These are phyloP conservation scores for Hyphopichia pseudoburtonii DNA, from an alignment of 1,139 yeast genomes.

Conservation along the genomic window DNA sequence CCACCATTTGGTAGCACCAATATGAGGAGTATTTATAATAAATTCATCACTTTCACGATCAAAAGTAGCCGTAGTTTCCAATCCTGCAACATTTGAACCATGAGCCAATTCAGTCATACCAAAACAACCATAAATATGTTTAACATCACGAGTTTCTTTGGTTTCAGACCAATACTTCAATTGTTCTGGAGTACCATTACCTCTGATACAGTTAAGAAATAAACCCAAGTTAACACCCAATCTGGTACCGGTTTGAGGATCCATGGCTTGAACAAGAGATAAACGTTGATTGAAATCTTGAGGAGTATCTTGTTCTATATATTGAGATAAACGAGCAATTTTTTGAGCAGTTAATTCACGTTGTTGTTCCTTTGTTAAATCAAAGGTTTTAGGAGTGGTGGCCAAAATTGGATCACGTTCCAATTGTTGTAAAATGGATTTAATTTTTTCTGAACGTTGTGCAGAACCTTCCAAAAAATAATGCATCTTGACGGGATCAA, in stretches of 20 bases:
- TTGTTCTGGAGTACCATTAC: conserved; percentile 62
- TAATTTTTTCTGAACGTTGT: conserved; percentile 30
- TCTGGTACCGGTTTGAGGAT: conserved; percentile 59
- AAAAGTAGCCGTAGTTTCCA: conserved; percentile 49
- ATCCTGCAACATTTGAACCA: conserved; percentile 48
- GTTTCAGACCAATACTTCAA: conserved; percentile 40
- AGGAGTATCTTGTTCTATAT: conserved; percentile 37
- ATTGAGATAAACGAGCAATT: conserved; percentile 38
- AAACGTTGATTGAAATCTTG: conserved; percentile 40
- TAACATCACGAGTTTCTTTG: conserved; percentile 37
- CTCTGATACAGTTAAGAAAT: conserved; percentile 66
- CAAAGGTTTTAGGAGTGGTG: conserved; percentile 36
- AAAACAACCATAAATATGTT: conserved; percentile 46
- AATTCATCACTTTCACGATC: conserved; percentile 43
- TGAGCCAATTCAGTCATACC: conserved; percentile 53
- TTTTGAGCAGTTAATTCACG: conserved; percentile 37
- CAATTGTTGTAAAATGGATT: conserved; percentile 34
- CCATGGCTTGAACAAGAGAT: conserved; percentile 57
- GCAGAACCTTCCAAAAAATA: conserved; percentile 41
- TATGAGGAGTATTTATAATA: conserved; percentile 47
- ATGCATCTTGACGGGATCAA: conserved; percentile 37
- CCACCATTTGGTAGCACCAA: conserved; percentile 56
- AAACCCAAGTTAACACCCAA: conserved; percentile 68
- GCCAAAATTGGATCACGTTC: conserved; percentile 46
- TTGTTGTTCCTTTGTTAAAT: conserved; percentile 34